Percentiles rank a stretch among this genome's conserved stretches.
These are phyloP conservation scores for Lolium rigidum DNA, from an alignment of 176 grass and related monocot species.

Conservation along the genomic window DNA sequence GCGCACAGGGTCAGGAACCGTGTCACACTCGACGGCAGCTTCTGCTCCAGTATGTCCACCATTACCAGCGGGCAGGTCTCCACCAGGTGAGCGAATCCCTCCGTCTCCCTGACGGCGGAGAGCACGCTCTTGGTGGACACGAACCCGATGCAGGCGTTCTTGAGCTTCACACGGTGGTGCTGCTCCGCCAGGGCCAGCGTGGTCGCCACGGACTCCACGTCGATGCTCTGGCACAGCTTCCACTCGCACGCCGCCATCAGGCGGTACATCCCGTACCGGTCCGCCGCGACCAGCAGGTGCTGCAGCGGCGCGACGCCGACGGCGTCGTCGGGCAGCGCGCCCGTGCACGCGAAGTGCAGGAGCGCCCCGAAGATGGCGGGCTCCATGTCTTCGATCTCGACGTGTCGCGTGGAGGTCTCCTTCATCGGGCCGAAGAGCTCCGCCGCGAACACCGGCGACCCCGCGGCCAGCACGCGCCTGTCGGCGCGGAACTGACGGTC, in stretches of 20 bases:
- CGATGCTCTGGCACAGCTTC: background rate
- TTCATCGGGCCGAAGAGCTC: slow-evolving; percentile 32
- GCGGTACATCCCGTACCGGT: slow-evolving; percentile 30
- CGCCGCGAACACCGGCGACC: slow-evolving; percentile 1
- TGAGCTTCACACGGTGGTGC: slow-evolving; percentile 1
- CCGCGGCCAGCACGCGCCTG: background rate
- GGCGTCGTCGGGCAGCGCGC: background rate
- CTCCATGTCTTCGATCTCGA: slow-evolving; percentile 36
- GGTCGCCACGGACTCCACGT: background rate
- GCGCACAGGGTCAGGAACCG: background rate
- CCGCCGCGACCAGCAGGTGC: slow-evolving; percentile 26
- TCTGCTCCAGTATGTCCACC: background rate
- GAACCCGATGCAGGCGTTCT: background rate
- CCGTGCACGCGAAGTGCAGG: slow-evolving; percentile 24
- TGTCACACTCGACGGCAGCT: background rate
- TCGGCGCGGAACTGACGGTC: slow-evolving; percentile 2
- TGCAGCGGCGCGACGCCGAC: background rate
- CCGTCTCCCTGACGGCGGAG: background rate
- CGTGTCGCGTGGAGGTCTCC: background rate
- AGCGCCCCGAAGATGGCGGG: slow-evolving; percentile 2
- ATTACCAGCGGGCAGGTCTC: background rate
- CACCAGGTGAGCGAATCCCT: background rate
- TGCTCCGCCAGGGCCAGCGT: background rate
- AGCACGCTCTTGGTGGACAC: background rate
- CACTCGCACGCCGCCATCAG: slow-evolving; percentile 13